These are phyloP conservation scores for Suillus placidus DNA, from an alignment of 768 basidiomycete genomes.

Conservation along the genomic window DNA sequence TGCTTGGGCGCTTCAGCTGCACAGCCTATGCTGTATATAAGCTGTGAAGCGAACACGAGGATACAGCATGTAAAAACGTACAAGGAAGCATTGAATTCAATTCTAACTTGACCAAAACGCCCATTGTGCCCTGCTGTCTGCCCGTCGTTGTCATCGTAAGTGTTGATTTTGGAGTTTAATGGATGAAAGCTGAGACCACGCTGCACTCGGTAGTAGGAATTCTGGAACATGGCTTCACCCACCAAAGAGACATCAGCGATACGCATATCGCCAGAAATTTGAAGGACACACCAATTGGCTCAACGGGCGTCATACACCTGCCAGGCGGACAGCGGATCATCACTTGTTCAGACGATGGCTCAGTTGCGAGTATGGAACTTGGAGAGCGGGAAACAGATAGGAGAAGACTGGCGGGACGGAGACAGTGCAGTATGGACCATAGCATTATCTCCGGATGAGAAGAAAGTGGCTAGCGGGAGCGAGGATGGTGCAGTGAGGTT, in stretches of 20 bases:
- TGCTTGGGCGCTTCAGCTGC: too few species aligned
- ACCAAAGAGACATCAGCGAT: background rate
- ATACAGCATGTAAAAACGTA: too few species aligned
- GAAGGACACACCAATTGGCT: background rate
- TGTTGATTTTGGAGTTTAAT: background rate
- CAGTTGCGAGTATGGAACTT: background rate
- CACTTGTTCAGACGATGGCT: background rate
- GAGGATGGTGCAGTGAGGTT: too few species aligned
- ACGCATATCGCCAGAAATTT: background rate
- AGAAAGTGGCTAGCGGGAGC: too few species aligned
- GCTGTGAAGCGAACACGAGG: too few species aligned
- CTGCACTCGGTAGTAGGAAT: background rate
- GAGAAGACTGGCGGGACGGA: too few species aligned
- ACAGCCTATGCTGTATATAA: too few species aligned
- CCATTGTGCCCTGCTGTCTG: background rate
- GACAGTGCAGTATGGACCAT: too few species aligned
- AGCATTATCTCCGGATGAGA: too few species aligned
- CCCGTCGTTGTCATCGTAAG: background rate
- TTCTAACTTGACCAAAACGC: background rate
- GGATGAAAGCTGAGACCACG: background rate
- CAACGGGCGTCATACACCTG: background rate
- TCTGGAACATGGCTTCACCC: background rate
- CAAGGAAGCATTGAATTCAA: background rate
- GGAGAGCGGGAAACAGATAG: background rate
- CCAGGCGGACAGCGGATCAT: background rate